Percentiles rank a stretch among this genome's conserved stretches.
phyloP scores from a whole-genome alignment of 345 rosid species.

The Eutrema heterophyllum region DNA sequence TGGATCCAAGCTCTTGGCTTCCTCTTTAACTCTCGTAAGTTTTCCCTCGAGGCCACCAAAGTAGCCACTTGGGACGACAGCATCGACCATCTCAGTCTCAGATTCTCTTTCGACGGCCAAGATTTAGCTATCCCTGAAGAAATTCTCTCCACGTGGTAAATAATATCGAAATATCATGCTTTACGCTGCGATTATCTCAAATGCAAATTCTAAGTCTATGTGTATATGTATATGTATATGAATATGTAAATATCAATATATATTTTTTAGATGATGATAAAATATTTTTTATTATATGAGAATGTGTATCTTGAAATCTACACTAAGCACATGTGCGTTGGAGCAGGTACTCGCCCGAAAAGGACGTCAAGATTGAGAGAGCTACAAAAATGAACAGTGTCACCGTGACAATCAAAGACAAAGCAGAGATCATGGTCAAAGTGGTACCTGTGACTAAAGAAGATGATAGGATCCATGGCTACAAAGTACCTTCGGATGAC shows the following conservation, averaged over 20 bases:
- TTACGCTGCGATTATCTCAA: not conserved
- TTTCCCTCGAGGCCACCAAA: conserved; percentile 51
- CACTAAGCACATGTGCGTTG: not conserved
- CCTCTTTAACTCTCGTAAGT: conserved; percentile 34
- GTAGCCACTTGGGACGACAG: conserved; percentile 45
- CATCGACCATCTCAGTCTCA: conserved; percentile 49
- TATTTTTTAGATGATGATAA: not conserved
- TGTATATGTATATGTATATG: not conserved
- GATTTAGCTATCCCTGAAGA: conserved; percentile 39
- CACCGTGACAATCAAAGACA: conserved; percentile 31
- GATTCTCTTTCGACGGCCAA: conserved; percentile 44
- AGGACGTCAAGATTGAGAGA: conserved; percentile 47
- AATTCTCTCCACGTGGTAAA: conserved; percentile 40
- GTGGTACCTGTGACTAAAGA: conserved; percentile 59
- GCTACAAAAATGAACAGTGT: conserved; percentile 42
- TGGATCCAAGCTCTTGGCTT: conserved; percentile 50
- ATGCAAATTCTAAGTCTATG: not conserved
- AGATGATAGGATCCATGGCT: conserved; percentile 49
- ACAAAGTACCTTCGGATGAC: conserved; percentile 43
- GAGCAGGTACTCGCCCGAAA: conserved; percentile 24
- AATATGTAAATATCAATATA: no score
- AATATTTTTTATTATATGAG: not conserved
- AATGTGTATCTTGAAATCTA: not conserved
- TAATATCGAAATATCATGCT: not conserved
- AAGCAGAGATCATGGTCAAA: conserved; percentile 45